Percentiles rank a stretch among this genome's conserved stretches.
phyloP scores from a whole-genome alignment of 2,329 filamentous ascomycete genomes.

The Xylariales sp. region DNA sequence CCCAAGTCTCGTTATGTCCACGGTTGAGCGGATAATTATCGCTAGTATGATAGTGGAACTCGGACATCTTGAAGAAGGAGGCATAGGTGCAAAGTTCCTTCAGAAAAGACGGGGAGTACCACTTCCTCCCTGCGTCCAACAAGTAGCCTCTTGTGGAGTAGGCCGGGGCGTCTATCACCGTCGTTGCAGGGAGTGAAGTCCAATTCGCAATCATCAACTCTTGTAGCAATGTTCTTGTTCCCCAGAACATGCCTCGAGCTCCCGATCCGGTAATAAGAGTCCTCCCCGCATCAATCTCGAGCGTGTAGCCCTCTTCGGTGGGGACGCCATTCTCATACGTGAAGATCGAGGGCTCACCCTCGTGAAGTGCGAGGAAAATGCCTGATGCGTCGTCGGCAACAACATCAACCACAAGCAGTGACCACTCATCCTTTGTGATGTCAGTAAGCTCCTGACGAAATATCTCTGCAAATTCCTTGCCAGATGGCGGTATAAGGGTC shows the following conservation, averaged over 20 bases:
- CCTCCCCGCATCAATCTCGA: constrained; percentile 30
- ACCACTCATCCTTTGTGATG: constrained; percentile 36
- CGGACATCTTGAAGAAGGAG: constrained; percentile 42
- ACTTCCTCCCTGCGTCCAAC: constrained; percentile 39
- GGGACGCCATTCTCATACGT: constrained; percentile 41
- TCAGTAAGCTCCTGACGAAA: constrained; percentile 40
- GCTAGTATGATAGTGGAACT: constrained; percentile 45
- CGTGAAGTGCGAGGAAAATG: constrained; percentile 36
- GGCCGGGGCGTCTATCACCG: constrained; percentile 34
- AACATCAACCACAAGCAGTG: constrained; percentile 30
- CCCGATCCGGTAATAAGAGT: constrained; percentile 36
- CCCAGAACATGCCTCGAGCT: constrained; percentile 42
- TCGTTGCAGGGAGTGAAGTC: constrained; percentile 26
- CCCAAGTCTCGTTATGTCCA: constrained; percentile 40
- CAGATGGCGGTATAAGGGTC: constrained; percentile 47
- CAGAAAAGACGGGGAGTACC: constrained; percentile 35
- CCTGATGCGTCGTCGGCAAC: constrained; percentile 30
- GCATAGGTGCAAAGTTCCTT: constrained; percentile 40
- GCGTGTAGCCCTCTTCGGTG: constrained; percentile 46
- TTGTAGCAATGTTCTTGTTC: constrained; percentile 40
- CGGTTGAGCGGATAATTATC: constrained; percentile 45
- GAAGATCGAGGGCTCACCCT: constrained; percentile 22
- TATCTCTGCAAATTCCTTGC: constrained; percentile 41
- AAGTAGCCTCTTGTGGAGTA: constrained; percentile 40
- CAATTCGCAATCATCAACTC: constrained; percentile 27